Evolutionary conservation across 78 protist genomes (phyloP).

Genomic region (Anaeramoeba ignava): DNA sequence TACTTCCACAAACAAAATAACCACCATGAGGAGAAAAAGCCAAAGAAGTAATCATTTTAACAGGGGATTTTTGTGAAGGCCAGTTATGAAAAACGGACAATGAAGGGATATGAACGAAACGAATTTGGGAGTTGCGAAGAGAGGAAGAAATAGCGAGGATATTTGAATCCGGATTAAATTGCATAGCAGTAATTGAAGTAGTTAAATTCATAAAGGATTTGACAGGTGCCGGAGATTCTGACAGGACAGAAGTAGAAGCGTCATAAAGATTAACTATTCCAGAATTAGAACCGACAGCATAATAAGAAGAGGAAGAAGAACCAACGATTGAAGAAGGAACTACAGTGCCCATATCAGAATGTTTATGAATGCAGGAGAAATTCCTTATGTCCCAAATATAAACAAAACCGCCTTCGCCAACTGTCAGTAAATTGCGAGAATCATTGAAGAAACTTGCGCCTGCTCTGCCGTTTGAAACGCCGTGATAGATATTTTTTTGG

Average conservation of each 20-base stretch:
- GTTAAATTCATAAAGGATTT: slow-evolving; percentile 28
- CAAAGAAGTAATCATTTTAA: slow-evolving; percentile 3
- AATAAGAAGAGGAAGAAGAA: not conserved
- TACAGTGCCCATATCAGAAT: slow-evolving; percentile 25
- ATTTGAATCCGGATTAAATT: slow-evolving; percentile 14
- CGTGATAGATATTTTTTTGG: too few relatives aligned
- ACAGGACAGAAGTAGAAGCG: not conserved
- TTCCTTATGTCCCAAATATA: slow-evolving; percentile 23
- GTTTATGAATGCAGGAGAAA: slow-evolving; percentile 15
- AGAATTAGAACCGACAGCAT: slow-evolving; percentile 17
- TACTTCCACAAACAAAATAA: slow-evolving; percentile 23
- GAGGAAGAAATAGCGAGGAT: slow-evolving; percentile 1
- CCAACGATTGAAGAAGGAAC: not conserved
- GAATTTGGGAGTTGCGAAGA: slow-evolving; percentile 5
- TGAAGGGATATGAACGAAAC: slow-evolving; percentile 17
- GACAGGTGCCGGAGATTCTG: slow-evolving; percentile 8
- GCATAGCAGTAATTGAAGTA: slow-evolving; percentile 11
- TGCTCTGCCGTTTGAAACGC: too few relatives aligned
- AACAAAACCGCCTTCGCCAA: slow-evolving; percentile 4
- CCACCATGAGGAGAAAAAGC: slow-evolving; percentile 22
- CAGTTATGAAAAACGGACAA: slow-evolving; percentile 36
- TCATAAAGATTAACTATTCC: slow-evolving; percentile 35
- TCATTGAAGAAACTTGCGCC: too few relatives aligned
- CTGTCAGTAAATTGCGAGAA: too few relatives aligned
- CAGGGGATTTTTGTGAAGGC: slow-evolving; percentile 36